phyloP scores from a whole-genome alignment of 371 early-diverging fungal genomes.

The Catenaria anguillulae region DNA sequence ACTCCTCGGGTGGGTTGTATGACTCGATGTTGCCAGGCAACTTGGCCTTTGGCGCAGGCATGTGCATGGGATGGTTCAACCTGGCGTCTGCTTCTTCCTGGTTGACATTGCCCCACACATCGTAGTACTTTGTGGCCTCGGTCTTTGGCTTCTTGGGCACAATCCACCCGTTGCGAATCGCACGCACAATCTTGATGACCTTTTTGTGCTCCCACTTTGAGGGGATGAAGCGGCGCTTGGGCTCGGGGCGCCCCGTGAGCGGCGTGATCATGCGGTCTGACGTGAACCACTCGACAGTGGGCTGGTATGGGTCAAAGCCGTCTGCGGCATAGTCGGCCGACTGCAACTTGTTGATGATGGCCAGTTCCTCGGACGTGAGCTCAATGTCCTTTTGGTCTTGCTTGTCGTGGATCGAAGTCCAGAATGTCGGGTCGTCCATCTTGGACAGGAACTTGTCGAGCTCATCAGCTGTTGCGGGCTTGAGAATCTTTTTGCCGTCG shows the following conservation, averaged over 20 bases:
- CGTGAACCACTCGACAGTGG: slow-evolving; percentile 86
- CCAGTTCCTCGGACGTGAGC: slow-evolving; percentile 73
- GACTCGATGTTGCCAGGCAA: slow-evolving; percentile 85
- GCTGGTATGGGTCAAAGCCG: slow-evolving; percentile 74
- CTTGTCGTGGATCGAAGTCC: slow-evolving; percentile 73
- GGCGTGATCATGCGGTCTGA: slow-evolving; percentile 63
- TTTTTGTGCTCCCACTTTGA: slow-evolving; percentile 83
- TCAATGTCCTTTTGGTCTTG: slow-evolving; percentile 60
- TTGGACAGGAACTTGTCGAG: slow-evolving; percentile 79
- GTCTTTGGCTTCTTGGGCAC: slow-evolving; percentile 45
- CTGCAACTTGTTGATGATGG: slow-evolving; percentile 76
- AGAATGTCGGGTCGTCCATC: slow-evolving; percentile 82
- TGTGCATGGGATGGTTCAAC: slow-evolving; percentile 54
- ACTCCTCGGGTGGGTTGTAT: slow-evolving; percentile 96
- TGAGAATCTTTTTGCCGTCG: slow-evolving; percentile 75
- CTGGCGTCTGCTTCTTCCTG: slow-evolving; percentile 30
- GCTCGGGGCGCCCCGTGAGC: slow-evolving; percentile 64
- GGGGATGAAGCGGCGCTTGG: slow-evolving; percentile 90
- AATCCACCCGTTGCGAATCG: slow-evolving; percentile 76
- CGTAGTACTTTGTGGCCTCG: slow-evolving; percentile 56
- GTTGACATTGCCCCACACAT: slow-evolving; percentile 73
- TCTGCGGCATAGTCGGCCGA: slow-evolving; percentile 64
- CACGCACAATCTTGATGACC: slow-evolving; percentile 89
- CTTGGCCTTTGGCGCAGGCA: slow-evolving; percentile 80
- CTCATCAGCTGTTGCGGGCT: slow-evolving; percentile 73